Evolutionary conservation across 2,329 filamentous ascomycete genomes (phyloP).

Genomic region (Cercospora canescens): DNA sequence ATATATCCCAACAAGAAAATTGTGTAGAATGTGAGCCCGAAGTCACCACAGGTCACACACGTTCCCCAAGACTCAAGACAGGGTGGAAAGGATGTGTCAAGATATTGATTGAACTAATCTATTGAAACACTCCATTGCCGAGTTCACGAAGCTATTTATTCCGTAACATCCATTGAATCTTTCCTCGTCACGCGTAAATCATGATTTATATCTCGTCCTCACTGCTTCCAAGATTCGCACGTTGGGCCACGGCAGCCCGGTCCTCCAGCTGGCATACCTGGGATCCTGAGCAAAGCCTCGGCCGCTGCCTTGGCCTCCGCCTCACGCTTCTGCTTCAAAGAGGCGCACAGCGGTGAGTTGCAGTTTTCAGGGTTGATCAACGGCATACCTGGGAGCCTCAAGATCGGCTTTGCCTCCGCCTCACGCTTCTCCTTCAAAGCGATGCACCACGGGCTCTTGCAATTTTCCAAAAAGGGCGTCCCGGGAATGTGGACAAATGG

Average conservation of each 20-base stretch:
- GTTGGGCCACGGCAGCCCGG: neutral
- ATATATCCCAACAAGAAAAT: too few relatives aligned
- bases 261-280: neutral
- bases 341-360: neutral
- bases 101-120: neutral
- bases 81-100: neutral
- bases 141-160: neutral
- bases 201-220: neutral
- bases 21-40: neutral
- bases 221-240: neutral
- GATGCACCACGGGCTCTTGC: neutral
- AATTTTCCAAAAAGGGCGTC: neutral
- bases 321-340: neutral
- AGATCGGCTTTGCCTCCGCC: neutral
- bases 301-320: neutral
- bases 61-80: neutral
- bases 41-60: neutral
- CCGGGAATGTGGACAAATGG: neutral
- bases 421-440: neutral
- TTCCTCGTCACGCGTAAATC: neutral
- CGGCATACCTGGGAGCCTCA: neutral
- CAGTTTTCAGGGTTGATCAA: neutral
- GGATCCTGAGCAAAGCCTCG: neutral
- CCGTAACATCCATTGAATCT: neutral
- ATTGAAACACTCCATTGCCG: neutral